Evolutionary conservation across 495 filamentous ascomycete species (phyloP).

Genomic region (Amorphotheca resinae): DNA sequence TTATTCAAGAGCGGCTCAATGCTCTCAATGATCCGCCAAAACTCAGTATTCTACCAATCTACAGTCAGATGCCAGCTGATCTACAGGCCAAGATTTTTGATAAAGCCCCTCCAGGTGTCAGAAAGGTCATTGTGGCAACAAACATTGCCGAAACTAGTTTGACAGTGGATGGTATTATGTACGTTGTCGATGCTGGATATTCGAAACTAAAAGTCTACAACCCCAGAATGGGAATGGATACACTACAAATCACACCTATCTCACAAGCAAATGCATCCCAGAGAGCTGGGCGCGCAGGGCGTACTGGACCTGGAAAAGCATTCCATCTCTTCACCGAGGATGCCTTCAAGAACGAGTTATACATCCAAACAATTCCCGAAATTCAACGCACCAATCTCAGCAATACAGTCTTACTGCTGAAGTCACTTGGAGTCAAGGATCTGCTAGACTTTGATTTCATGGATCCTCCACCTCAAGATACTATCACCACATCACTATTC

Average conservation of each 20-base stretch:
- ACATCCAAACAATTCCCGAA: conserved; percentile 95
- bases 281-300: conserved; percentile 82
- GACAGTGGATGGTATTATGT: conserved; percentile 99
- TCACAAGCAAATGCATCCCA: conserved; percentile 94
- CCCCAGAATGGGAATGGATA: conserved; percentile 98
- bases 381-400: conserved; percentile 94
- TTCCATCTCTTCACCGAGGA: conserved; percentile 90
- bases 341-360: conserved; percentile 93
- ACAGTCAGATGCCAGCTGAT: conserved; percentile 99
- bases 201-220: conserved; percentile 99
- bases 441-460: conserved; percentile 98
- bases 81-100: conserved; percentile 97
- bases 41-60: conserved; percentile 91
- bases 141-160: conserved; percentile 98
- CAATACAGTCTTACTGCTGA: conserved; percentile 89
- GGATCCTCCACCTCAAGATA: conserved; percentile 97
- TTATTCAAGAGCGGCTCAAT: conserved; percentile 79
- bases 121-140: conserved; percentile 96
- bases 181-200: conserved; percentile 91
- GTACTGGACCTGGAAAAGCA: conserved; percentile 91
- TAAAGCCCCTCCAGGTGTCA: conserved; percentile 72
- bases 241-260: conserved; percentile 94
- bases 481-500: conserved; percentile 93
- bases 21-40: conserved; percentile 90
- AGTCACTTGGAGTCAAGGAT: conserved; percentile 89